Base-by-base conservation (phyloP, 2,329 filamentous ascomycete genomes). In the Hypoxylon sp. region DNA sequence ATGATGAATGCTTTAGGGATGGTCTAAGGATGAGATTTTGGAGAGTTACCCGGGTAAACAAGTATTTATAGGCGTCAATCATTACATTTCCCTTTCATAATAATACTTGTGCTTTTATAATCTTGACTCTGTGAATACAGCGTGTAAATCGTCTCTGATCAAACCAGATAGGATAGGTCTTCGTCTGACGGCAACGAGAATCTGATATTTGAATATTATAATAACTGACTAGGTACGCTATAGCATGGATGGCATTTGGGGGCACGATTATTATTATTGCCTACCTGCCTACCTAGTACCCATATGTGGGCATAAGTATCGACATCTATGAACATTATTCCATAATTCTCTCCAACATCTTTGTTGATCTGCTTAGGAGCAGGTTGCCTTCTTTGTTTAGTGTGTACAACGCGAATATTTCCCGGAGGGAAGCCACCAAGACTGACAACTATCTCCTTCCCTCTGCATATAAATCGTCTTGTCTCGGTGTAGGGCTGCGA, bases 401-500 rank as follows among this genome's bases (percentile, higher is more conserved):
- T 17, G 17, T 8, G 11, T 19, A 8, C 17, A 17, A 42, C 6
- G n/a, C 39, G 11, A 1, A 17, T 8, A 14, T 39, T 14, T 39
- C 5, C 4, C 17, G 35, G 35, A n/a, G 35, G 14, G 14, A 17
- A 39, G 35, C 14, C 9, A 39, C 17, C 13, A 19, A 44, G 39
- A 44, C 17, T 19, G 39, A 19, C 39, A 8, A 22, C 19, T 22
- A 39, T 39, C 13, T 17, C 39, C 17, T 17, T 5, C 14, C 22
- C 8, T 44, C n/a, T 8, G 47, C 17, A 33, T 64, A 53, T 39
- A 39, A 54, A 17, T 26, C 29, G 35, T 19, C n/a, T 55, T 17
- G 24, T 52, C 24, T 66, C 62, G 64, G 55, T 50, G 42, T 63
- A 65, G 50, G 64, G 61, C 64, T 65, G 61, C 37, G 17, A 59